Evolutionary conservation across 1,284 basidiomycete species (phyloP).

Genomic region (Ceraceosorus guamensis): DNA sequence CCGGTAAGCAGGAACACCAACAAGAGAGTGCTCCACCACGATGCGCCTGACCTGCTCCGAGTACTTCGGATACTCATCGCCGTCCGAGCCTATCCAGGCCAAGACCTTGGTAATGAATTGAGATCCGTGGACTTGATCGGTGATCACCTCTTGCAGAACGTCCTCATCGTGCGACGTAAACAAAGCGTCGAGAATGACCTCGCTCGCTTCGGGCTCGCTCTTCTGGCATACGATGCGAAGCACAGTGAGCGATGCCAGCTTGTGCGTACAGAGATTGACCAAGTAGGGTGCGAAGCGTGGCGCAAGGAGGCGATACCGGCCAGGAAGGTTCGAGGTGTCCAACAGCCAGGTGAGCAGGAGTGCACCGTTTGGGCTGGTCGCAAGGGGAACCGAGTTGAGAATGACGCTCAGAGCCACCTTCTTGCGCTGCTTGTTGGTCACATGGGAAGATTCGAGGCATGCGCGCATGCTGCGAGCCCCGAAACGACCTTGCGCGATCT

Average conservation of each 20-base stretch:
- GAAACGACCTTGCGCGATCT: conserved; percentile 89
- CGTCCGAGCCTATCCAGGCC: conserved; percentile 72
- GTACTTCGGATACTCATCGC: conserved; percentile 61
- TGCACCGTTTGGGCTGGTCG: conserved; percentile 94
- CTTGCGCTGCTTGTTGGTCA: conserved; percentile 62
- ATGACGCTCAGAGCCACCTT: conserved; percentile 89
- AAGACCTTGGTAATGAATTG: conserved; percentile 89
- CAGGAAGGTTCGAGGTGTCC: conserved; percentile 84
- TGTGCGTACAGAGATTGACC: conserved; percentile 93
- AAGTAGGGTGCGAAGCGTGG: conserved; percentile 92
- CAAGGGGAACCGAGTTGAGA: conserved; percentile 92
- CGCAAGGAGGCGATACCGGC: conserved; percentile 82
- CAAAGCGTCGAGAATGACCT: conserved; percentile 42
- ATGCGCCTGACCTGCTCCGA: conserved; percentile 54
- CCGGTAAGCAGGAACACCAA: conserved; percentile 60
- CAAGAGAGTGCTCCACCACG: conserved; percentile 32
- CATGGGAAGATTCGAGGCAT: conserved; percentile 81
- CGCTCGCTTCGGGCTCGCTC: conserved; percentile 42
- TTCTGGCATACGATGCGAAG: conserved; percentile 57
- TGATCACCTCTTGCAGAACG: conserved; percentile 83
- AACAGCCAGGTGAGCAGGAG: conserved; percentile 92
- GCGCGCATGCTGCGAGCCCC: conserved; percentile 96
- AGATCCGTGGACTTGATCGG: conserved; percentile 63
- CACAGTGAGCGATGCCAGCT: conserved; percentile 87
- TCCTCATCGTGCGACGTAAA: conserved; percentile 64